Percentiles rank a stretch among this genome's conserved stretches.
phyloP scores from a whole-genome alignment of 371 early-diverging fungal genomes.

The Zancudomyces culisetae region DNA sequence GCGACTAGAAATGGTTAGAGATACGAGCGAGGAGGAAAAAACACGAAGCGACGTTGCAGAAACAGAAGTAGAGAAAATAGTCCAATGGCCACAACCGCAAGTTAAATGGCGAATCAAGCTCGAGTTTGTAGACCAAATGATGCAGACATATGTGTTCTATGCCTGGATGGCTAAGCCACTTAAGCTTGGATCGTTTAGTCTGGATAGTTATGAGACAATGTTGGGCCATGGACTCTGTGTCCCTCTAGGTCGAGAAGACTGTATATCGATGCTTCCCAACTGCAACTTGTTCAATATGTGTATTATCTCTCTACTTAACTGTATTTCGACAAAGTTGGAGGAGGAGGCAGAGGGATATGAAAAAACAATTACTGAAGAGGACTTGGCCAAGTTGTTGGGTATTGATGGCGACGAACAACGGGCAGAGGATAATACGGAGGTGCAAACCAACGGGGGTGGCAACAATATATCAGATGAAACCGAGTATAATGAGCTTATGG shows the following conservation, averaged over 20 bases:
- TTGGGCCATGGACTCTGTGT: conserved; percentile 1
- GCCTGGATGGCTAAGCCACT: conserved; percentile 2
- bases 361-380: too few species aligned
- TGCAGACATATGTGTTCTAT: conserved; percentile 4
- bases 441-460: neutral
- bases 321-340: neutral
- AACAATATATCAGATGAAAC: too few species aligned
- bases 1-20: neutral
- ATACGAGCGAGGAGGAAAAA: neutral
- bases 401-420: neutral
- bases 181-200: neutral
- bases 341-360: too few species aligned
- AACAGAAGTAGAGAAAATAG: neutral
- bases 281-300: neutral
- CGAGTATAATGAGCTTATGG: too few species aligned
- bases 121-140: neutral
- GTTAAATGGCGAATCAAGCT: neutral
- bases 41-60: neutral
- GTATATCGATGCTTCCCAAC: neutral
- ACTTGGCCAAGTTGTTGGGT: neutral
- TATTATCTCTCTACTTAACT: neutral
- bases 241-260: neutral
- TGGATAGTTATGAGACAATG: conserved; percentile 3
- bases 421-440: neutral
- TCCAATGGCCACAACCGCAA: conserved; percentile 4